phyloP scores from a whole-genome alignment of 2,329 filamentous ascomycete genomes.

The Dothideomycetes sp. region DNA sequence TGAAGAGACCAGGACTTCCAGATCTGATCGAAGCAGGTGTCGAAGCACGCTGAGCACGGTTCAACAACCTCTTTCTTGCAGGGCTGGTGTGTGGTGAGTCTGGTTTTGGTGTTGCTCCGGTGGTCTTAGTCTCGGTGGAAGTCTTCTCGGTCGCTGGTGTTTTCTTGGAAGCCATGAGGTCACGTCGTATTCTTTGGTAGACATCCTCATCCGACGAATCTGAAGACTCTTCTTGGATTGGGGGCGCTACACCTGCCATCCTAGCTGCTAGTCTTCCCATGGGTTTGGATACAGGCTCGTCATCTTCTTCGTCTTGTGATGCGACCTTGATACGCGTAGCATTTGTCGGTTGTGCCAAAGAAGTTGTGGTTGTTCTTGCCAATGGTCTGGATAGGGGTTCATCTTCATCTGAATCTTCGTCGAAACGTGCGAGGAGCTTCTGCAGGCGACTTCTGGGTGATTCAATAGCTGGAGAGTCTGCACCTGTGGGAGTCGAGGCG shows the following conservation, averaged over 20 bases:
- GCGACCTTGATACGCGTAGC: background rate
- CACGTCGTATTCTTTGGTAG: conserved; percentile 35
- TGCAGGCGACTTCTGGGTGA: conserved; percentile 40
- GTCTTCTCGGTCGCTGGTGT: conserved; percentile 16
- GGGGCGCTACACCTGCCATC: conserved; percentile 40
- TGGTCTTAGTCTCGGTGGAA: background rate
- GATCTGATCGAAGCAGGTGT: conserved; percentile 1
- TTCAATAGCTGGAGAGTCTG: conserved; percentile 9
- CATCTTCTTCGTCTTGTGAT: conserved; percentile 31
- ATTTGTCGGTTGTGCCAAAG: background rate
- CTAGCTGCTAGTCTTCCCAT: conserved; percentile 56
- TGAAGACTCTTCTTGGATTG: conserved; percentile 17
- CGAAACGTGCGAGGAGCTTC: conserved; percentile 41
- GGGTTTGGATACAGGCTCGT: conserved; percentile 33
- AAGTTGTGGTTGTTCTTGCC: conserved; percentile 7
- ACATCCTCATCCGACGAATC: conserved; percentile 24
- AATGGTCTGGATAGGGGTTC: conserved; percentile 12
- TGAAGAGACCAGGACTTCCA: conserved; percentile 8
- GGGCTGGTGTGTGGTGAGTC: conserved; percentile 2
- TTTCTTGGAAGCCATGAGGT: conserved; percentile 30
- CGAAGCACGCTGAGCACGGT: conserved; percentile 5
- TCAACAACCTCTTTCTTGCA: background rate
- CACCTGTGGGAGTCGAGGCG: conserved; percentile 12
- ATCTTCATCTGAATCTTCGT: conserved; percentile 29
- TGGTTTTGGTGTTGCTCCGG: background rate